Base-by-base conservation (phyloP, 306 rosid species). In the Quercus alba region DNA sequence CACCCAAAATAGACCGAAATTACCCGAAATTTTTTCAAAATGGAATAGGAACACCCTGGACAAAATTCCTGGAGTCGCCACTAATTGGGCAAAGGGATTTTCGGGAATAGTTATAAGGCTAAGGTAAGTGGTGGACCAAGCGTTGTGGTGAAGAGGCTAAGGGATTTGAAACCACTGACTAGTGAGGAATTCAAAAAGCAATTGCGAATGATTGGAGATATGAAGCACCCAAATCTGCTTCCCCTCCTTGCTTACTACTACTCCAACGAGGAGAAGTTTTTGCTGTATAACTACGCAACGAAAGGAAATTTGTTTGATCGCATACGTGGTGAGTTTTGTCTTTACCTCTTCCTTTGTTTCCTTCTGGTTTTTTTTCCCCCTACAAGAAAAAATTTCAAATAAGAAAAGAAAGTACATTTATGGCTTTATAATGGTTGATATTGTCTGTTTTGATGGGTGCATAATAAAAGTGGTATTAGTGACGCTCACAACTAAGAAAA, bases 91-190 rank as follows among this genome's bases (percentile, higher is more conserved):
- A 88, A 89, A 26, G 97, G 99, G 61, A 83, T 78, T 2, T 84
- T 90, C 70, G 94, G 97, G 52, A 90, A 88, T 72, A 86, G 91
- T 82, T 94, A 90, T 14, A 91, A 90, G 91, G 99, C 91, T 2
- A 89, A 80, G 89, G 78, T 90, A 73, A 77, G 69, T 74, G 81
- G 84, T 41, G 91, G 89, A 80, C 31, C 85, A 21, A 63, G 78
- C 18, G 74, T 91, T 33, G 93, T 94, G 15, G 97, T 94, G 17
- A 94, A 94, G 84, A n/a, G 95, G 87, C 80, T 91, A 19, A 80
- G 90, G 80, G 93, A 94, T 78, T 76, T 92, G 87, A 88, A 90
- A 75, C 94, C 97, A 6, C 49, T 92, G 66, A 78, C 84, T 2
- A 67, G 26, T 26, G 92, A 81, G 11, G 97, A 92, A 26, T 92